Base-by-base conservation (phyloP, 2,329 filamentous ascomycete species). In the Penicillium capsulatum region DNA sequence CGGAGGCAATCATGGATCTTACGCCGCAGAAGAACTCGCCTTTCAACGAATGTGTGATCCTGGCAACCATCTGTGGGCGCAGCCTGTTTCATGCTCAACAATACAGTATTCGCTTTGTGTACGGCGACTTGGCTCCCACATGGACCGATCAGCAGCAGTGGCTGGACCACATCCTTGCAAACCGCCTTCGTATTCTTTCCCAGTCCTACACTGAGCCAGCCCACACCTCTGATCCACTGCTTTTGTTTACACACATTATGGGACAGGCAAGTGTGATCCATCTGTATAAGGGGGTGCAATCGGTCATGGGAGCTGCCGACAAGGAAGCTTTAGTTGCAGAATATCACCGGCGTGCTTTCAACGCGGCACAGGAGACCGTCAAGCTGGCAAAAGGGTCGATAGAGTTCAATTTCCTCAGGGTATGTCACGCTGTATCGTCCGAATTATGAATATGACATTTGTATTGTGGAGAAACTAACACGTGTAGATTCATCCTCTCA, bases 21-120 rank as follows among this genome's bases (percentile, higher is more conserved):
- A 38, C 48, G 20, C 37, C 42, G 2, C 54, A 42, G 26, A 16
- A 26, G 8, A 39, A 19, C 13, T 58, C 57, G 0, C 34, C 58
- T 2, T 60, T 64, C 31, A 55, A 47, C 15, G 58, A 63, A 38
- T 62, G 52, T 34, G 44, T 65, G 14, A 55, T 63, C 14, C 43
- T 64, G 2, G 57, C 53, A 7, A 60, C 59, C 1, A 47, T 56
- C 7, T 53, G 51, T 34, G 51, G 51, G 2, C 53, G 53, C 9
- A 47, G 41, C 32, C 42, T 54, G 19, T 24, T 47, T 7, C 51
- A 49, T n/a, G 28, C 17, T 16, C 48, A 55, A 26, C 39, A 43
- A 29, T 37, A 37, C 9, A 27, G 42, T 7, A 44, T 53, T 6
- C 38, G 36, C 7, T 36, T 43, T 14, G 51, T 37, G 2, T 52